Evolutionary conservation across 257 asterid species (phyloP), one percentile per base, ranked within the genome.

Genomic region (Gentiana straminea): DNA sequence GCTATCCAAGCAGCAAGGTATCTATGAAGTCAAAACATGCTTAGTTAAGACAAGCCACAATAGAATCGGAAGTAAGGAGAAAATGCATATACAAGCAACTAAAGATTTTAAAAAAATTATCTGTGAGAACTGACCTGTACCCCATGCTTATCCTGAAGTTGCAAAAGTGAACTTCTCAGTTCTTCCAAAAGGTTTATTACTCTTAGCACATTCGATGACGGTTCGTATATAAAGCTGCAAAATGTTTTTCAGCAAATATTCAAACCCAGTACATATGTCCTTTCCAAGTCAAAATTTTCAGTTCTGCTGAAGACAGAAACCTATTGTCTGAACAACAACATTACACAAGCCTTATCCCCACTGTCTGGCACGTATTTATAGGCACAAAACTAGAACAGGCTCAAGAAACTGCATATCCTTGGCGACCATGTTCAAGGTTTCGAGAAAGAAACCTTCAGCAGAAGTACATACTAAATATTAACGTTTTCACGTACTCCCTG

Each of bases 101-200:
- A 15, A 57, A 48, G 44, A 51, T 49, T 24, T 24, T 24, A 24
- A 24, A 24, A 24, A 24, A 33, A 41, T 57, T 8, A 45, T 57
- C 41, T 54, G 48, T 24, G 54, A 51, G 43, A 70, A 58, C 75
- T 77, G 72, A 92, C 98, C 75, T 60, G 72, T 74, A 92, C 95
- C 49, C 92, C 94, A 60, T 92, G 94, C 81, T 81, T 88, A 55
- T 92, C 97, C 75, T 92, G 98, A 67, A 83, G 88, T 52, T 82
- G 77, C 62, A 88, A 38, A 64, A 92, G 86, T 46, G 95, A 75
- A 68, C 63, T 66, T 75, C 87, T 69, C 64, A 75, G 94, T 54
- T 87, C 98, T 13, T 80, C 97, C 82, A 92, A 69, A 59, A 77
- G 63, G 69, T 63, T 46, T 46, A 88, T 70, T 51, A 70, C 75